Evolutionary conservation across 148 eudicot species (phyloP).

Genomic region (Cornus controversa): DNA sequence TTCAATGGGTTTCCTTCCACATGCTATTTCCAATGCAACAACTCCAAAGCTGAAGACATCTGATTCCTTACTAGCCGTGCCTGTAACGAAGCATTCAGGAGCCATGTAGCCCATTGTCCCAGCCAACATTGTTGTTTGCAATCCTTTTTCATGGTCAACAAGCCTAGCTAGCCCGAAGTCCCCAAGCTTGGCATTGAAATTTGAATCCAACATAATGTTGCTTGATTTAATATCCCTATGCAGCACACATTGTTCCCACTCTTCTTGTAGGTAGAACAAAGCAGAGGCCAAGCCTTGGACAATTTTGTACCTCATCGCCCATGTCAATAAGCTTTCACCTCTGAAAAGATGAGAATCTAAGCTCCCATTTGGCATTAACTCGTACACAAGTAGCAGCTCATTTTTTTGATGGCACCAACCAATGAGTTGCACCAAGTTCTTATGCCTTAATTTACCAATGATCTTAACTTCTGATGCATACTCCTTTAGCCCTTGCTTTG

Average conservation of each 20-base stretch:
- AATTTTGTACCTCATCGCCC: slow-evolving; percentile 21
- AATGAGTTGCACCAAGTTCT: slow-evolving; percentile 23
- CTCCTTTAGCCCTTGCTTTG: slow-evolving; percentile 24
- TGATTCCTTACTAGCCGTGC: slow-evolving; percentile 25
- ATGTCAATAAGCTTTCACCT: slow-evolving; percentile 5
- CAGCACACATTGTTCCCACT: slow-evolving; percentile 31
- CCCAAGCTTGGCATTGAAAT: slow-evolving; percentile 30
- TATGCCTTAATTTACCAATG: slow-evolving; percentile 19
- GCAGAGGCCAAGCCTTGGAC: slow-evolving; percentile 27
- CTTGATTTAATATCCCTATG: slow-evolving; percentile 33
- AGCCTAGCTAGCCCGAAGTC: slow-evolving; percentile 38
- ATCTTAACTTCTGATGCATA: slow-evolving; percentile 29
- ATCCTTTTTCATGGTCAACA: slow-evolving; percentile 24
- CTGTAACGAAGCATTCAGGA: slow-evolving; percentile 17
- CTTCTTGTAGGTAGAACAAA: slow-evolving; percentile 24
- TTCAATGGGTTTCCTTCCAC: too few species aligned
- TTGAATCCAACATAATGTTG: slow-evolving; percentile 27
- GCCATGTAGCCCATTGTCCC: slow-evolving; percentile 36
- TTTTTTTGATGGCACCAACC: slow-evolving; percentile 37
- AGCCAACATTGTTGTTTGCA: slow-evolving; percentile 18
- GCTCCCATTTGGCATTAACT: slow-evolving; percentile 22
- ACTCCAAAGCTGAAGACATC: slow-evolving; percentile 31
- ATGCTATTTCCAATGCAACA: slow-evolving; percentile 27
- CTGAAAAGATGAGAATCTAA: slow-evolving; percentile 22
- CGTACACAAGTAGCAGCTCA: slow-evolving; percentile 26